Base-by-base conservation (phyloP, 176 grass and related monocot species). In the Pontederia crassipes region DNA sequence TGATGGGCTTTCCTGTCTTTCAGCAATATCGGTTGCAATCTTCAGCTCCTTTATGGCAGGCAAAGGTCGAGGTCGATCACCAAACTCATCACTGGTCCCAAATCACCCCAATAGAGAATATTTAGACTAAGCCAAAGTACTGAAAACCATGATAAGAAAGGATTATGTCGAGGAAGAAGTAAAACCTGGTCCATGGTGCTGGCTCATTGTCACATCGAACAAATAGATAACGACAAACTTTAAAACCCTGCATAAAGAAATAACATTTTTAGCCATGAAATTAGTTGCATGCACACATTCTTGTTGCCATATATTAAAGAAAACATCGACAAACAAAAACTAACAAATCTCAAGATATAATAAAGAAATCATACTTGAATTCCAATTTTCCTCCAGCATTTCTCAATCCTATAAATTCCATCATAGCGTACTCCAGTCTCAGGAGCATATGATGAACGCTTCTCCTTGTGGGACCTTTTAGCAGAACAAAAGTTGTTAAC, bases 171-270 rank as follows among this genome's bases (percentile, higher is more conserved):
- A 54, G 16, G 17, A 28, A 4, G 28, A 24, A 29, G 28, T 10
- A 8, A 72, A 55, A 91, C 92, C 87, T 97, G 71, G 92, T 91
- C 92, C 92, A 97, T 2, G 87, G 84, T 53, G 92, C 92, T 16
- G 92, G 92, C 47, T 91, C 92, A 71, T 97, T 91, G 58, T 97
- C 92, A 49, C 86, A 90, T 8, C 92, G 86, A 26, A 91, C 92
- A 72, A 97, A 97, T 26, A 91, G 92, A 65, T 97, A 97, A 28
- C 92, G 67, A 62, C 92, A 97, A 47, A 97, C 92, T 71, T 88
- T 91, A 70, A 76, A 91, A 59, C 92, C 87, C 92, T 97, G 46
- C 70, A 52, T 45, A 10, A 74, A 40, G 51, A 77, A n/a, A 40
- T 40, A 69, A 3, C 32, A 40, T 40, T 40, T 40, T 40, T 40